Base-by-base conservation (phyloP, 371 early-diverging fungal species). In the Mucor indicus region DNA sequence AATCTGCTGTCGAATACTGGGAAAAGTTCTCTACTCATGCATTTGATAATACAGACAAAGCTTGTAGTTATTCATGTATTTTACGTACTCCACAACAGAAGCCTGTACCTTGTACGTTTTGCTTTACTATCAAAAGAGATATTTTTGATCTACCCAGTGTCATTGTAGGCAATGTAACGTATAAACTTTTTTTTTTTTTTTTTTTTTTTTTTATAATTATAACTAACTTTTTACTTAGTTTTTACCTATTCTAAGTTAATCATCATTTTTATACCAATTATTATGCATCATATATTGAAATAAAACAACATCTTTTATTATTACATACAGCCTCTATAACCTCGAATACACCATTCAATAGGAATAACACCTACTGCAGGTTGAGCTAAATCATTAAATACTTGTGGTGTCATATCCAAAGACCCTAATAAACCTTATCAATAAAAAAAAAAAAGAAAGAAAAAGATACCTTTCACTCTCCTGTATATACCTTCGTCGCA, bases 1-100 rank as follows among this genome's bases (percentile, higher is more conserved):
- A 83, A 36, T 90, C 91, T 8, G 92, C 91, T 2, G 95, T 93
- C 9, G 87, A 89, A 46, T 96, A 96, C 60, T 95, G 94, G 94
- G 93, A 93, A 64, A 82, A 85, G 57, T 96, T 92, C 59, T 83
- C 90, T 15, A 80, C 77, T 8, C 90, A 92, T 48, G 90, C 94
- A 7, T 93, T 94, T 60, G 92, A 93, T 57, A 92, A 89, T 68
- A 84, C 89, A 19, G 87, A 91, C 49, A 83, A 89, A 49, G 80
- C 87, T 1, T 67, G 73, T 39, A 85, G 86, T 37, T 80, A 90
- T 27, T 87, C 85, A 11, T 88, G 91, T 66, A 82, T 83, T 30
- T 53, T 95, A 51, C 65, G 80, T 32, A 73, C 84, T 15, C 85
- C 91, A 1, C 76, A 83, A 22, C 74, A 81, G 48, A 64, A 74